A percentile compares a stretch with the other conserved stretches of the same genome.
These are phyloP conservation scores for Aspergillus hortae DNA, from an alignment of 2,329 filamentous ascomycete species.

Conservation along the genomic window DNA sequence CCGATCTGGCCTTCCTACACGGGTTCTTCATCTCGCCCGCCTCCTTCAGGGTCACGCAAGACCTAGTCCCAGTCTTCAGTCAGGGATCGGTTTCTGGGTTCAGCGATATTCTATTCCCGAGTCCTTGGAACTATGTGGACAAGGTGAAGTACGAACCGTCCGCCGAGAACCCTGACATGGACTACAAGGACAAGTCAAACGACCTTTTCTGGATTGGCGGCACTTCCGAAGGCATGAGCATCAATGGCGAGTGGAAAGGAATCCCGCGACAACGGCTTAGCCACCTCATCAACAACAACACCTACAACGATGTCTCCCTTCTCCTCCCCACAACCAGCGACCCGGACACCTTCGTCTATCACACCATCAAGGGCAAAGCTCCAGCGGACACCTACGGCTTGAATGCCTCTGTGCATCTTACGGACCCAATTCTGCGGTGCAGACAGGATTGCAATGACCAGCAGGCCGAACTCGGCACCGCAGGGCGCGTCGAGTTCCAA, in stretches of 20 bases:
- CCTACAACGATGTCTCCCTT: conserved; percentile 49
- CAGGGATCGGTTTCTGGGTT: conserved; percentile 69
- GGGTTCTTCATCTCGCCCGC: conserved; percentile 68
- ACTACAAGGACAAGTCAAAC: conserved; percentile 61
- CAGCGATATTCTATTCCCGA: conserved; percentile 72
- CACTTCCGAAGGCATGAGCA: conserved; percentile 55
- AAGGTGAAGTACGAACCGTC: conserved; percentile 53
- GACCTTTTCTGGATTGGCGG: conserved; percentile 72
- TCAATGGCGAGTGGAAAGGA: conserved; percentile 58
- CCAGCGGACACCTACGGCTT: conserved; percentile 47
- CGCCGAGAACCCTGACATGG: conserved; percentile 48
- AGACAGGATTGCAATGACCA: conserved; percentile 51
- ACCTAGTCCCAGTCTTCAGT: conserved; percentile 72
- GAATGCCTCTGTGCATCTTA: conserved; percentile 58
- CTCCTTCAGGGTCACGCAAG: conserved; percentile 58
- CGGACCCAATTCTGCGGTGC: conserved; percentile 56
- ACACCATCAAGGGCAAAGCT: conserved; percentile 44
- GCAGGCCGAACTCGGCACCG: conserved; percentile 50
- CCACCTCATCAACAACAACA: conserved; percentile 63
- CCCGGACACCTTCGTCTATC: conserved; percentile 51
- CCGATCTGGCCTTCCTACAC: conserved; percentile 70
- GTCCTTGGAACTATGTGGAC: conserved; percentile 59
- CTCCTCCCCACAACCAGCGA: conserved; percentile 49
- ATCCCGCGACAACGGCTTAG: conserved; percentile 69
- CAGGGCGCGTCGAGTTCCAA: conserved; percentile 49